Base-by-base conservation (phyloP, 495 filamentous ascomycete species). In the Trichoderma orchidacearum region DNA sequence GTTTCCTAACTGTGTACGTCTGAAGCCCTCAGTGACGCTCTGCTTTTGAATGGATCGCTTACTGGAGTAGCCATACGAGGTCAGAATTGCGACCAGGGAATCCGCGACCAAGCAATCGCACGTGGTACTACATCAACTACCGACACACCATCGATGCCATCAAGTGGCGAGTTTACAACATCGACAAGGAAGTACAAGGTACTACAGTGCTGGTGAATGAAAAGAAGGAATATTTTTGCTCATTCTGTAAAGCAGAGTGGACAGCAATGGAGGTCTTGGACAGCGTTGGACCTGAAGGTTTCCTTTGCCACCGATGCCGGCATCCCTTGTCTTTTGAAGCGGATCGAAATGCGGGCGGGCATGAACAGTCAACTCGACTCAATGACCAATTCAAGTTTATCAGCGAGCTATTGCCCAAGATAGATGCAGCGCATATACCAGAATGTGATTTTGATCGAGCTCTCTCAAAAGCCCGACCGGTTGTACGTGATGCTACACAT, bases 111-210 rank as follows among this genome's bases (percentile, higher is more conserved):
- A 36, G 30, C 32, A 34, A 55, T 36, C 30, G 87, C 41, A 95
- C 91, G 53, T 96, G 95, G 74, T 99, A 94, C 72, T 99, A 87
- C 72, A 89, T 99, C 71, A 89, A 96, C 64, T 90, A 93, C 62
- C 89, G 92, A 54, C 87, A 86, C 34, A 87, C 90, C 56, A 86
- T 99, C 67, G 93, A 99, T 69, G 90, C 90, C 13, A 90, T 96
- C 74, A 99, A 99, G 64, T 99, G 86, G 74, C 85, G 88, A 60
- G 84, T 96, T 54, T 89, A 89, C 66, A 80, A 81, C 52, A 74
- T 96, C 57, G 89, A 89, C 54, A 86, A 89, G 65, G 82, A 81
- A 21, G 89, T 97, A 60, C 89, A 95, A 66, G 78, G 80, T 13
- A 83, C 86, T 57, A 85, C 87, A 56, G 83, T 85, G 29, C 88